These are phyloP conservation scores for Trichoderma breve DNA, from an alignment of 2,329 filamentous ascomycete genomes.

Conservation along the genomic window DNA sequence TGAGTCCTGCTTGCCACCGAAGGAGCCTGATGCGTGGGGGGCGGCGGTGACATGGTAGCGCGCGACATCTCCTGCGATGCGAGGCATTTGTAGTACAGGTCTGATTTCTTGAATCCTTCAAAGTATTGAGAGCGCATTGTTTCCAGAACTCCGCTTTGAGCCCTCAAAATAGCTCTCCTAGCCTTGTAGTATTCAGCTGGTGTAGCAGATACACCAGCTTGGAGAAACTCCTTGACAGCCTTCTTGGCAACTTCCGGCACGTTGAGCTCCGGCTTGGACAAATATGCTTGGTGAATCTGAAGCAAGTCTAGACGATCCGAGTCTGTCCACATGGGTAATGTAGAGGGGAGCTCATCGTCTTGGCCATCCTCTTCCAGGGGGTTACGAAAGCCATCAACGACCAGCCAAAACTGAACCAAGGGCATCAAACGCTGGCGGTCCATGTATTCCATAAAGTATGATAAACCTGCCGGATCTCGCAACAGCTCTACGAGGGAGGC, in stretches of 20 bases:
- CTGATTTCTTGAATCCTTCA: constrained; percentile 83
- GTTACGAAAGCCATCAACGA: constrained; percentile 93
- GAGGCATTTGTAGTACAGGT: constrained; percentile 93
- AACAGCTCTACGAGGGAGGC: constrained; percentile 81
- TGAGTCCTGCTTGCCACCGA: constrained; percentile 27
- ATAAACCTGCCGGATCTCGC: constrained; percentile 83
- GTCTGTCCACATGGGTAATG: constrained; percentile 70
- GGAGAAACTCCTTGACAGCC: constrained; percentile 73
- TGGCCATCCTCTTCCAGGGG: constrained; percentile 77
- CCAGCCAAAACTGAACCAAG: constrained; percentile 95
- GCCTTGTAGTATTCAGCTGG: constrained; percentile 80
- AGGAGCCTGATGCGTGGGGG: constrained; percentile 26
- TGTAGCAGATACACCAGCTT: constrained; percentile 72
- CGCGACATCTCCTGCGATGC: constrained; percentile 74
- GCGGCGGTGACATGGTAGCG: constrained; percentile 27
- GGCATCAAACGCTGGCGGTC: constrained; percentile 84
- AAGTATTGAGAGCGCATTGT: constrained; percentile 81
- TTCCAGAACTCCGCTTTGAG: constrained; percentile 80
- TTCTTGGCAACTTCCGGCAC: constrained; percentile 67
- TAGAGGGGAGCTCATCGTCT: constrained; percentile 57
- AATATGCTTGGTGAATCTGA: constrained; percentile 87
- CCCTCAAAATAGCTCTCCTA: constrained; percentile 73
- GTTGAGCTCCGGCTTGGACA: constrained; percentile 77
- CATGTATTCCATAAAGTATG: constrained; percentile 99
- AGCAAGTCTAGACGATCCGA: constrained; percentile 84